Evolutionary conservation across 129 eudicot genomes (phyloP).

Genomic region (Kitagawia praeruptora): DNA sequence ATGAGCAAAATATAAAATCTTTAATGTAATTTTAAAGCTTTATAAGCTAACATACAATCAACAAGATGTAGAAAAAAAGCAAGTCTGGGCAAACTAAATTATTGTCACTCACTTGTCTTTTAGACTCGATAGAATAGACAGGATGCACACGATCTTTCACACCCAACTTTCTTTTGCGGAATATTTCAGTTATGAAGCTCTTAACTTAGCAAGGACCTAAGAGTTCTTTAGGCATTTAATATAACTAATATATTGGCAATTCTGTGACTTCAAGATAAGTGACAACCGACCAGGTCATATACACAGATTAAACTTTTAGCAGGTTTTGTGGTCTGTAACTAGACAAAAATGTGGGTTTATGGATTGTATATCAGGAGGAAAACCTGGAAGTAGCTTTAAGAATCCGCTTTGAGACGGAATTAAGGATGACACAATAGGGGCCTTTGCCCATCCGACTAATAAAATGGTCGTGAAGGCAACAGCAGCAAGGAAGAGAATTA

Average conservation of each 20-base stretch:
- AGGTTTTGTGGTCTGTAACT: neutral
- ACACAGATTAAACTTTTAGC: too few species aligned
- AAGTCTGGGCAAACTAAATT: too few species aligned
- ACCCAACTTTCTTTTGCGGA: neutral
- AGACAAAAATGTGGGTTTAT: neutral
- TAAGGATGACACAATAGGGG: conserved; percentile 18
- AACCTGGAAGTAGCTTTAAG: conserved; percentile 7
- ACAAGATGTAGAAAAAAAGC: too few species aligned
- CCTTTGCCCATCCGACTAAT: conserved; percentile 23
- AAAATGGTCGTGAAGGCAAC: conserved; percentile 28
- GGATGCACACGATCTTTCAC: neutral
- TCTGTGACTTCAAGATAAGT: too few species aligned
- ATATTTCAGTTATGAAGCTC: neutral
- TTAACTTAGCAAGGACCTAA: neutral
- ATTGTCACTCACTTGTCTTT: too few species aligned
- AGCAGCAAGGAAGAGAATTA: conserved; percentile 28
- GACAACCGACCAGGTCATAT: neutral
- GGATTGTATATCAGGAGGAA: neutral
- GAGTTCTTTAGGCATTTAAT: neutral
- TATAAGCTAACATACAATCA: too few species aligned
- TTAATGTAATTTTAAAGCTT: too few species aligned
- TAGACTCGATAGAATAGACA: neutral
- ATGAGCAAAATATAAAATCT: too few species aligned
- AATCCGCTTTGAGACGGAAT: conserved; percentile 10
- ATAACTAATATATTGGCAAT: neutral